Base-by-base conservation (phyloP, 2,329 filamentous ascomycete genomes). In the Phaeosphaeria sp. region DNA sequence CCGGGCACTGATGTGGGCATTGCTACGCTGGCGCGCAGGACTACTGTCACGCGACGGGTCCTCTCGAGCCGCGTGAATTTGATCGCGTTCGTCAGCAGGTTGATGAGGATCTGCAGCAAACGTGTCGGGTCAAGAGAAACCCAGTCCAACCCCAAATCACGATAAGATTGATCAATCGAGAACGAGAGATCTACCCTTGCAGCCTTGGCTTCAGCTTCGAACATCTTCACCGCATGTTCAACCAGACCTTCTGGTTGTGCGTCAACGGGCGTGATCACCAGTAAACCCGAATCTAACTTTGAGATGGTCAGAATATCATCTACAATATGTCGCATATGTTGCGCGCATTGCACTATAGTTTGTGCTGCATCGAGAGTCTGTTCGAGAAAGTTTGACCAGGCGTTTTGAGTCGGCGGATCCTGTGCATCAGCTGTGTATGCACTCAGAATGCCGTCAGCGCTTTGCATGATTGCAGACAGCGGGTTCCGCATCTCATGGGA, bases 251-350 rank as follows among this genome's bases (percentile, higher is more conserved):
- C 74, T 0, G 72, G 65, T 53, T 77, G 75, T 4, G 77, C 68
- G 46, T 73, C 73, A 36, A 79, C 71, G 1, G 80, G 78, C 2
- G 75, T 77, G 36, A 81, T 78, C 7, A 75, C 66, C 1, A 81
- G 65, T 18, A 82, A 68, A 5, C 72, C 74, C 0, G 79, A 79
- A 56, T 81, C 79, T 5, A 82, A 70, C 50, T 82, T 82, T 1
- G 78, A 80, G 22, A 81, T 71, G 1, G 79, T 81, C 2, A 82
- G 65, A 6, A 81, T 75, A 53, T 82, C 80, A 52, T 82, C 80
- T 1, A 82, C 78, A n/a, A 82, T 81, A 20, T 78, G 67, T 49
- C 80, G 80, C 67, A 80, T 79, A 56, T 82, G 80, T 40, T 78
- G 74, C 2, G 77, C 75, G 57, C 79, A 82, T 18, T 78, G 70